Evolutionary conservation across 495 filamentous ascomycete species (phyloP).

Genomic region (Neurospora hispaniola): DNA sequence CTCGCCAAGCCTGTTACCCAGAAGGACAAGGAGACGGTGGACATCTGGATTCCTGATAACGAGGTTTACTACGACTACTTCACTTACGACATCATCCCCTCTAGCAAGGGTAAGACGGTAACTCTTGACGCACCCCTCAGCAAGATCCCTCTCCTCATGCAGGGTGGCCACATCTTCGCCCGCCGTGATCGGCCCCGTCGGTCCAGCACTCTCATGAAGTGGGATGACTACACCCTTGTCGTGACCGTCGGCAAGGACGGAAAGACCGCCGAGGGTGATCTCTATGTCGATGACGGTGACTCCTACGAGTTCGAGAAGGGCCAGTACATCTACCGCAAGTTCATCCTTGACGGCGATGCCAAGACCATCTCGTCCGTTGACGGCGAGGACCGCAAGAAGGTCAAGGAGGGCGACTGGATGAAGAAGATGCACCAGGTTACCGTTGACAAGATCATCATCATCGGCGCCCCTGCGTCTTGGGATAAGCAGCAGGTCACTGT

Average conservation of each 20-base stretch:
- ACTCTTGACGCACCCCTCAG: slow-evolving; percentile 69
- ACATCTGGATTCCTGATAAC: slow-evolving; percentile 78
- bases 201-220: slow-evolving; percentile 79
- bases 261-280: slow-evolving; percentile 57
- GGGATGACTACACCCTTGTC: slow-evolving; percentile 87
- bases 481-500: slow-evolving; percentile 56
- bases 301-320: slow-evolving; percentile 79
- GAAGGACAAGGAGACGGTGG: slow-evolving; percentile 58
- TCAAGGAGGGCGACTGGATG: slow-evolving; percentile 61
- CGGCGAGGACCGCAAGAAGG: slow-evolving; percentile 39
- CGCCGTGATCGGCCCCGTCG: slow-evolving; percentile 79
- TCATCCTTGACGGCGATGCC: slow-evolving; percentile 39
- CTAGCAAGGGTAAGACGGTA: slow-evolving; percentile 51
- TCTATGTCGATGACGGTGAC: slow-evolving; percentile 93
- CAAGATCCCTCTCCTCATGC: slow-evolving; percentile 80
- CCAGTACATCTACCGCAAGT: slow-evolving; percentile 75
- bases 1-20: slow-evolving; percentile 78
- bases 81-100: slow-evolving; percentile 63
- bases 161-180: slow-evolving; percentile 82
- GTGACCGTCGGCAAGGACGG: slow-evolving; percentile 60
- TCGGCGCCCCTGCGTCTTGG: slow-evolving; percentile 69
- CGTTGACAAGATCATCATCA: slow-evolving; percentile 73
- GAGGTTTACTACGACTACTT: slow-evolving; percentile 93
- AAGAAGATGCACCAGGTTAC: slow-evolving; percentile 65
- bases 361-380: slow-evolving; percentile 43